Percentiles rank a stretch among this genome's conserved stretches.
These are phyloP conservation scores for Fraxinus albicans DNA, from an alignment of 305 asterid genomes.

Conservation along the genomic window DNA sequence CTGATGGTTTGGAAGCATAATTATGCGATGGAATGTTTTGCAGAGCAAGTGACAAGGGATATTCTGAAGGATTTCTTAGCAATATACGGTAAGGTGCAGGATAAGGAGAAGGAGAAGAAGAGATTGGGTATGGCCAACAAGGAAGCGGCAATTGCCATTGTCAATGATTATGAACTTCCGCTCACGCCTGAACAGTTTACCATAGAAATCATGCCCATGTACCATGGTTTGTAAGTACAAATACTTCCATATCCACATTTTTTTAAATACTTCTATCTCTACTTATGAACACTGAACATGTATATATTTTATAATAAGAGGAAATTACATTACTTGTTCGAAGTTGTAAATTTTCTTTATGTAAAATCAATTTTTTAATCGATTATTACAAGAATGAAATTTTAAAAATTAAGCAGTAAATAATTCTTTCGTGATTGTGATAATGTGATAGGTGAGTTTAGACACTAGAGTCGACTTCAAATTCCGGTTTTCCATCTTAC, in stretches of 20 bases:
- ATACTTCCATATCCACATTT: background rate
- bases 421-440: background rate
- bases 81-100: slow-evolving; percentile 66
- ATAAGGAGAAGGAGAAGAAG: slow-evolving; percentile 70
- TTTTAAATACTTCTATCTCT: background rate
- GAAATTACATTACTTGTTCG: background rate
- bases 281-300: background rate
- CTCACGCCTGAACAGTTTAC: slow-evolving; percentile 63
- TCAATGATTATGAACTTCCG: slow-evolving; percentile 72
- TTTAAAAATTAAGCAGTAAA: background rate
- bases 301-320: background rate
- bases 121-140: slow-evolving; percentile 62
- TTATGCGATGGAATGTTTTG: background rate
- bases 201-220: slow-evolving; percentile 61
- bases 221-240: slow-evolving; percentile 64
- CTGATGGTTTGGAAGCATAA: background rate
- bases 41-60: slow-evolving; percentile 74
- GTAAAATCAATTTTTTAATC: background rate
- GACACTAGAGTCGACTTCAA: background rate
- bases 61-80: slow-evolving; percentile 63
- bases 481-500: background rate
- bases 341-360: background rate
- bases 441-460: background rate
- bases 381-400: background rate
- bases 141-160: slow-evolving; percentile 45